Evolutionary conservation across 805 yeast genomes (phyloP).

Genomic region (Kazachstania kunashirensis): DNA sequence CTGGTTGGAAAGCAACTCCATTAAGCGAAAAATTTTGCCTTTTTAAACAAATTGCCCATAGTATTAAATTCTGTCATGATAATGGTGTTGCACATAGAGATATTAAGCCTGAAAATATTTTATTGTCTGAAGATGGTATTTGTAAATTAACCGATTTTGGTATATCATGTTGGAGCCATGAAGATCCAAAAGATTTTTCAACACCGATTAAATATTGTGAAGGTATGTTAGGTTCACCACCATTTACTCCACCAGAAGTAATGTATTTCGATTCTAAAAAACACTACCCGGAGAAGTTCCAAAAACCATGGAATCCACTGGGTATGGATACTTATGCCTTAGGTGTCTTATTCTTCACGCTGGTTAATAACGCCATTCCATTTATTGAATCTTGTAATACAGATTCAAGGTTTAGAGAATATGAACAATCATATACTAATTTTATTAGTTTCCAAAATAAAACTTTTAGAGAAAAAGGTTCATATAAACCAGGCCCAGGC

Average conservation of each 20-base stretch:
- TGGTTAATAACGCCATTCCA: slow-evolving; percentile 52
- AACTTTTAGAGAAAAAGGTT: slow-evolving; percentile 37
- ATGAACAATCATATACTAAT: slow-evolving; percentile 38
- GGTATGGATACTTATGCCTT: slow-evolving; percentile 67
- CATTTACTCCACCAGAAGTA: slow-evolving; percentile 74
- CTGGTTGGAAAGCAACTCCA: slow-evolving; percentile 51
- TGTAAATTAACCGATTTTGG: slow-evolving; percentile 72
- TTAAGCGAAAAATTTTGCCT: slow-evolving; percentile 49
- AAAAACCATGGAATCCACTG: slow-evolving; percentile 48
- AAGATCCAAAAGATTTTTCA: slow-evolving; percentile 39
- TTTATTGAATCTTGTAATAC: slow-evolving; percentile 41
- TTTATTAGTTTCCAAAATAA: slow-evolving; percentile 35
- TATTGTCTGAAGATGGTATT: slow-evolving; percentile 50
- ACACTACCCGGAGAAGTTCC: slow-evolving; percentile 26
- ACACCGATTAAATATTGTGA: slow-evolving; percentile 32
- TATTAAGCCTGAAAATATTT: slow-evolving; percentile 64
- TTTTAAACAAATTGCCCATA: slow-evolving; percentile 60
- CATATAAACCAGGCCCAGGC: slow-evolving; percentile 53
- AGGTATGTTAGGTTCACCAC: slow-evolving; percentile 67
- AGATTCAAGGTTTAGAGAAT: slow-evolving; percentile 49
- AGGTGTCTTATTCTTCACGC: slow-evolving; percentile 56
- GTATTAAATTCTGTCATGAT: slow-evolving; percentile 53
- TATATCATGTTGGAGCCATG: slow-evolving; percentile 58
- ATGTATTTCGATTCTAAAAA: slow-evolving; percentile 34
- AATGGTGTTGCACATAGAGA: slow-evolving; percentile 64